These are phyloP conservation scores for Paecilomyces sp. DNA, from an alignment of 2,329 filamentous ascomycete species.

Conservation along the genomic window DNA sequence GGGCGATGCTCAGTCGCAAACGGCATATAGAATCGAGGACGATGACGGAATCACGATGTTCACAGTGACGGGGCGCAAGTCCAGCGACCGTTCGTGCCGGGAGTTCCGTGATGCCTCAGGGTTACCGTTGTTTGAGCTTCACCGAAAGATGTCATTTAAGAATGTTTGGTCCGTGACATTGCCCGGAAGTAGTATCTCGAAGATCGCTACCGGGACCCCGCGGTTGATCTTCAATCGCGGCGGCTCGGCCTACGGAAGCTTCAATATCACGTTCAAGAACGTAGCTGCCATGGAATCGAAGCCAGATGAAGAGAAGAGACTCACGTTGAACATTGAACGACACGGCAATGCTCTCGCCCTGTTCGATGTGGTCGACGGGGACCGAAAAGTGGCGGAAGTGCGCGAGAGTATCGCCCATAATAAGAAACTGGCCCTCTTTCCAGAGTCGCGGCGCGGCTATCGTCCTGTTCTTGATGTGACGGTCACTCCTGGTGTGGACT, in stretches of 20 bases:
- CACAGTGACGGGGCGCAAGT: slow-evolving; percentile 19
- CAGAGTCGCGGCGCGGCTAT: slow-evolving; percentile 1
- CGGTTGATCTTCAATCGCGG: background rate
- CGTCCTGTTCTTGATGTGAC: slow-evolving; percentile 6
- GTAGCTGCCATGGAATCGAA: slow-evolving; percentile 9
- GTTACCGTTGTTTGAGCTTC: slow-evolving; percentile 20
- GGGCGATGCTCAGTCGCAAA: slow-evolving; percentile 1
- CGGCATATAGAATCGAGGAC: slow-evolving; percentile 5
- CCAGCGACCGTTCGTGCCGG: slow-evolving; percentile 13
- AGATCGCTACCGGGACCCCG: slow-evolving; percentile 9
- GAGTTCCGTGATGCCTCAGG: slow-evolving; percentile 22
- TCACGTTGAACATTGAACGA: slow-evolving; percentile 9
- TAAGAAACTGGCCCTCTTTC: slow-evolving; percentile 12
- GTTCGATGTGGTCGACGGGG: slow-evolving; percentile 15
- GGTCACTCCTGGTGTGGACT: slow-evolving; percentile 5
- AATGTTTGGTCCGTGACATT: slow-evolving; percentile 9
- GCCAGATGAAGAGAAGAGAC: background rate
- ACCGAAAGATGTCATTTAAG: slow-evolving; percentile 6
- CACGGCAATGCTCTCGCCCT: slow-evolving; percentile 7
- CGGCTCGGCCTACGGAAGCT: slow-evolving; percentile 4
- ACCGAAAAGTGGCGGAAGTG: slow-evolving; percentile 13
- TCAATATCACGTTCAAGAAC: slow-evolving; percentile 17
- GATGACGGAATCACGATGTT: slow-evolving; percentile 14
- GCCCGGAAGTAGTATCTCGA: slow-evolving; percentile 12
- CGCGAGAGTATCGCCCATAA: slow-evolving; percentile 15